phyloP scores from a whole-genome alignment of 2,329 filamentous ascomycete species.

The Monilinia laxa region DNA sequence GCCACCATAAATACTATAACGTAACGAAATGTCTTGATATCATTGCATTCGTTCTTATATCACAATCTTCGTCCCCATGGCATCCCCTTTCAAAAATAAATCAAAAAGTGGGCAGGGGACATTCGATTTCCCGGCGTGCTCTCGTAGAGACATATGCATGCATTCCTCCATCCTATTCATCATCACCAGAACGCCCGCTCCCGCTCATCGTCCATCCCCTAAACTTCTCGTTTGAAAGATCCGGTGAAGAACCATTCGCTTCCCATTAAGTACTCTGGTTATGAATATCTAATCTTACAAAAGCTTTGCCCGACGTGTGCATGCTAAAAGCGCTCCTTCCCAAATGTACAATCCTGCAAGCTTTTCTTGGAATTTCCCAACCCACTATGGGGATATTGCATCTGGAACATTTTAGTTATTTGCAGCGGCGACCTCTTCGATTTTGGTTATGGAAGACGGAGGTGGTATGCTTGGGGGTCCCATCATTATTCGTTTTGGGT shows the following conservation, averaged over 20 bases:
- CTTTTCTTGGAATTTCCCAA: not conserved
- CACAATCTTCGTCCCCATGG: not conserved
- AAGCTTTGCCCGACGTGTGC: not conserved
- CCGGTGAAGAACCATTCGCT: constrained; percentile 12
- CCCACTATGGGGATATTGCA: not conserved
- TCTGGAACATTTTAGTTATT: not conserved
- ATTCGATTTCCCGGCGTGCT: not conserved
- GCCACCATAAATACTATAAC: too few species aligned
- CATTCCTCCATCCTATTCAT: not conserved
- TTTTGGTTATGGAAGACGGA: constrained; percentile 12
- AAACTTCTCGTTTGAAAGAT: constrained; percentile 12
- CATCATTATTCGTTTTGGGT: constrained; percentile 36
- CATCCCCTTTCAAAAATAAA: not conserved
- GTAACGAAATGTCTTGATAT: not conserved
- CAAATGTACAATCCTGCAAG: constrained; percentile 16
- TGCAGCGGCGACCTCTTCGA: not conserved
- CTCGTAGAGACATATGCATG: not conserved
- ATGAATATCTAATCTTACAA: constrained; percentile 22
- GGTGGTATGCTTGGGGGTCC: constrained; percentile 27
- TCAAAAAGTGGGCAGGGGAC: not conserved
- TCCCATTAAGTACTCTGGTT: not conserved
- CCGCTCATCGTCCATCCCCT: not conserved
- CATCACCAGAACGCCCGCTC: constrained; percentile 13
- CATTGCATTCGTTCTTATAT: not conserved
- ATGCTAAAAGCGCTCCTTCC: constrained; percentile 8